A percentile compares a stretch with the other conserved stretches of the same genome.
These are phyloP conservation scores for Meira nashicola DNA, from an alignment of 1,284 basidiomycete genomes.

Conservation along the genomic window DNA sequence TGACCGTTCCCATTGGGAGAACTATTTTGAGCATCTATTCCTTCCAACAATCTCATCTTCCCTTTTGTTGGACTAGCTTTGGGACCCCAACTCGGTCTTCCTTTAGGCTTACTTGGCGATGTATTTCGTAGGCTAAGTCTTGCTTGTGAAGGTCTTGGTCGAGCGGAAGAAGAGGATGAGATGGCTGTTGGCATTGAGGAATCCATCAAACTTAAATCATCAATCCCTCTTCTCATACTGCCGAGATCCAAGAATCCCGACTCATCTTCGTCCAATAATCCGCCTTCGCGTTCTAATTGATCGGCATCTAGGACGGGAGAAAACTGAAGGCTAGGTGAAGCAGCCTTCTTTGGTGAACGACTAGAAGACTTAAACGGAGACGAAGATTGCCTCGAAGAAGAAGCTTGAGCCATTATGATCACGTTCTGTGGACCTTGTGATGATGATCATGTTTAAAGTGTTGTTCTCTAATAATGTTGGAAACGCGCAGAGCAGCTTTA, in stretches of 20 bases:
- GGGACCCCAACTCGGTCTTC: constrained; percentile 13
- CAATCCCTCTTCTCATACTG: neutral
- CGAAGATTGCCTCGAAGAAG: too few relatives aligned
- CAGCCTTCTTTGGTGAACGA: too few relatives aligned
- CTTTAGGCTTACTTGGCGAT: neutral
- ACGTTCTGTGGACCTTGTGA: too few relatives aligned
- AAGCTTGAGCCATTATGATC: too few relatives aligned
- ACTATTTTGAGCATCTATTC: neutral
- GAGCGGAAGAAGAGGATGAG: neutral
- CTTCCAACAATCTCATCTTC: constrained; percentile 9
- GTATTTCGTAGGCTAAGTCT: neutral
- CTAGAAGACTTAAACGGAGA: too few relatives aligned
- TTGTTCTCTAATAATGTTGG: too few relatives aligned
- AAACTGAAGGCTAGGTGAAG: neutral
- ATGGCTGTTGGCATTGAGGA: neutral
- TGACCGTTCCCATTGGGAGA: neutral
- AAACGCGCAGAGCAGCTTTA: too few relatives aligned
- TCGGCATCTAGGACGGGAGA: neutral
- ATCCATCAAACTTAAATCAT: neutral
- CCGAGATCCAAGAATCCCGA: constrained; percentile 9
- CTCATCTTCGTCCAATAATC: constrained; percentile 7
- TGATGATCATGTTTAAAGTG: too few relatives aligned
- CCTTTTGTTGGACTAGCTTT: constrained; percentile 5
- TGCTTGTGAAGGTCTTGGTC: neutral
- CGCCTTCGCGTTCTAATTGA: neutral